phyloP scores from a whole-genome alignment of 2,329 filamentous ascomycete species.

The Sporothrix globosa region DNA sequence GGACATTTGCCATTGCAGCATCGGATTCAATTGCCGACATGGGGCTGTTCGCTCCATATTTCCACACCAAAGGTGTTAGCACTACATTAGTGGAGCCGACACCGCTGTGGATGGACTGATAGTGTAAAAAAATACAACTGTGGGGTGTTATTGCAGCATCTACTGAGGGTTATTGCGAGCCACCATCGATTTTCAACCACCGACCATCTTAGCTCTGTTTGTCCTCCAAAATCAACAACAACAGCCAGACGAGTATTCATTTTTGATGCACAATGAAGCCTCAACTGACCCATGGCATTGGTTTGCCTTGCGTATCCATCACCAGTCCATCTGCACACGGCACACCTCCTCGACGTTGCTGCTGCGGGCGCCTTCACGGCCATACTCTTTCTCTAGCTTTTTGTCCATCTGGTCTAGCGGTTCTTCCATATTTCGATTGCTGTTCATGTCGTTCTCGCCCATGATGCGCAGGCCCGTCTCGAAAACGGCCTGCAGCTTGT shows the following conservation, averaged over 20 bases:
- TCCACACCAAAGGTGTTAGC: neutral
- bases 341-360: conserved; percentile 24
- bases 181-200: neutral
- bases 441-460: neutral
- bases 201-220: neutral
- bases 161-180: neutral
- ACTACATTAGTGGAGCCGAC: neutral
- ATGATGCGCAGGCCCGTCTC: neutral
- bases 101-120: neutral
- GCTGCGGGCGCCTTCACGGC: neutral
- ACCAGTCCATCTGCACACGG: conserved; percentile 18
- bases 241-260: neutral
- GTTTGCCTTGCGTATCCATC: neutral
- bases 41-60: neutral
- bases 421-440: neutral
- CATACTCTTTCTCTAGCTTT: conserved; percentile 1
- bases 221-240: neutral
- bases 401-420: neutral
- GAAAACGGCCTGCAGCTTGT: neutral
- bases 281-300: neutral
- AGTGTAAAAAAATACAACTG: neutral
- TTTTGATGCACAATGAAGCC: neutral
- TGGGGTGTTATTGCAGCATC: neutral
- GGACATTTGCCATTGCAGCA: conserved; percentile 3
- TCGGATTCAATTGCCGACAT: conserved; percentile 26